Conservation (phyloP, 2,329 filamentous ascomycete genomes). For the Colletotrichum sansevieriae region DNA sequence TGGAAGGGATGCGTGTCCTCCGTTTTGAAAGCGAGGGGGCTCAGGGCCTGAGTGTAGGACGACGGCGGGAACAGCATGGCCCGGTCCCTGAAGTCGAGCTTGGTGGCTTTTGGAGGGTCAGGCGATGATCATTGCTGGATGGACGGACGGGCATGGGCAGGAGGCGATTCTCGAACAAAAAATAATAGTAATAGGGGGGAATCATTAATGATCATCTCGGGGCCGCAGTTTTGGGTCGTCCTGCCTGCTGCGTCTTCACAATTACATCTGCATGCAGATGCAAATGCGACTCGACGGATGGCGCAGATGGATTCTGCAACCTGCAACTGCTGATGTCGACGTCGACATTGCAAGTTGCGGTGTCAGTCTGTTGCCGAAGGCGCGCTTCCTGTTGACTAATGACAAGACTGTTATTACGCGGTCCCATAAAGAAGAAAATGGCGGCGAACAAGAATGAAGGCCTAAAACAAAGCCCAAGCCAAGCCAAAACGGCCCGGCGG, state of each 20-base stretch:
- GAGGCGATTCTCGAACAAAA: too few relatives aligned
- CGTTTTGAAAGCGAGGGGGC: conserved; percentile 33
- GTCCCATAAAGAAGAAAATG: conserved; percentile 18
- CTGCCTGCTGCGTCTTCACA: too few relatives aligned
- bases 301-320: neutral
- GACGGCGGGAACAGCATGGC: conserved; percentile 26
- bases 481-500: too few relatives aligned
- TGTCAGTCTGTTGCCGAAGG: conserved; percentile 14
- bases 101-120: neutral
- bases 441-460: neutral
- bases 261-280: too few relatives aligned
- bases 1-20: conserved; percentile 31
- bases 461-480: too few relatives aligned
- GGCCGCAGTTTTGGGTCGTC: too few relatives aligned
- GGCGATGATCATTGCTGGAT: conserved; percentile 6
- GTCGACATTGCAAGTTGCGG: neutral
- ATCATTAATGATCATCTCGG: too few relatives aligned
- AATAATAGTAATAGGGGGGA: too few relatives aligned
- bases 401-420: conserved; percentile 26
- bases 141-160: too few relatives aligned
- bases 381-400: conserved; percentile 19
- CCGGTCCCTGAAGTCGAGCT: conserved; percentile 24
- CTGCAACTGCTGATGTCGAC: conserved; percentile 2
- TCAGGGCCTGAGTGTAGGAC: conserved; percentile 20
- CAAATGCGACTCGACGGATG: neutral